These are phyloP conservation scores for Penicillium sp. DNA, from an alignment of 2,329 filamentous ascomycete species.

Conservation along the genomic window DNA sequence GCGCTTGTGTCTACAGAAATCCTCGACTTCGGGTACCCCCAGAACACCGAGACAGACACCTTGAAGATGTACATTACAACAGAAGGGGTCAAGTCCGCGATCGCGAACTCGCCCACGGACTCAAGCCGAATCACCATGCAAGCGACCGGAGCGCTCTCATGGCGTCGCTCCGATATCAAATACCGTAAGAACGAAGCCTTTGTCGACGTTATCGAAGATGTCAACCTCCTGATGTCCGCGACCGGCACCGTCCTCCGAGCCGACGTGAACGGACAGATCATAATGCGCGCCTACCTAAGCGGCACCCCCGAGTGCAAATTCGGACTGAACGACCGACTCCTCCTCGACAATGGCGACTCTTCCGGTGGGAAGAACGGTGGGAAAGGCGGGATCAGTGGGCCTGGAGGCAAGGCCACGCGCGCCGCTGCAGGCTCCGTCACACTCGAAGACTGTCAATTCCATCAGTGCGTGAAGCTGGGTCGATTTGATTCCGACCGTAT, in stretches of 20 bases:
- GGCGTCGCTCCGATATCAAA: constrained; percentile 96
- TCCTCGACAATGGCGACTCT: constrained; percentile 78
- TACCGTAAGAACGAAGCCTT: constrained; percentile 99
- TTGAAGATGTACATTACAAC: constrained; percentile 99
- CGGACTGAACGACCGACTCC: constrained; percentile 89
- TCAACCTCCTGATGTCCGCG: constrained; percentile 98
- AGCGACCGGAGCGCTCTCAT: constrained; percentile 93
- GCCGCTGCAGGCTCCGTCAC: constrained; percentile 95
- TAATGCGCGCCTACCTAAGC: constrained; percentile 97
- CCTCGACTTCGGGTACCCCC: constrained; percentile 97
- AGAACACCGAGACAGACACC: constrained; percentile 98
- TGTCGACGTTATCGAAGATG: constrained; percentile 98
- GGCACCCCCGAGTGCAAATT: constrained; percentile 98
- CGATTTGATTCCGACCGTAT: constrained; percentile 97
- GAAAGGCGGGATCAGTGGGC: constrained; percentile 62
- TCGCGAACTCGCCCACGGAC: constrained; percentile 72
- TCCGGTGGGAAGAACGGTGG: constrained; percentile 39
- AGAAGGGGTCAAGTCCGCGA: constrained; percentile 90
- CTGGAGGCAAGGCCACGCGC: constrained; percentile 82
- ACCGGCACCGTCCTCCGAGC: constrained; percentile 92
- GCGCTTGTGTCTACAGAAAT: constrained; percentile 68
- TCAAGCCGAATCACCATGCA: constrained; percentile 99
- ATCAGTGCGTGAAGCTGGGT: constrained; percentile 96
- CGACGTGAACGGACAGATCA: constrained; percentile 94
- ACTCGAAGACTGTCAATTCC: constrained; percentile 96